Conservation (phyloP, 2,329 filamentous ascomycete genomes). For the Calonectria henricotiae region DNA sequence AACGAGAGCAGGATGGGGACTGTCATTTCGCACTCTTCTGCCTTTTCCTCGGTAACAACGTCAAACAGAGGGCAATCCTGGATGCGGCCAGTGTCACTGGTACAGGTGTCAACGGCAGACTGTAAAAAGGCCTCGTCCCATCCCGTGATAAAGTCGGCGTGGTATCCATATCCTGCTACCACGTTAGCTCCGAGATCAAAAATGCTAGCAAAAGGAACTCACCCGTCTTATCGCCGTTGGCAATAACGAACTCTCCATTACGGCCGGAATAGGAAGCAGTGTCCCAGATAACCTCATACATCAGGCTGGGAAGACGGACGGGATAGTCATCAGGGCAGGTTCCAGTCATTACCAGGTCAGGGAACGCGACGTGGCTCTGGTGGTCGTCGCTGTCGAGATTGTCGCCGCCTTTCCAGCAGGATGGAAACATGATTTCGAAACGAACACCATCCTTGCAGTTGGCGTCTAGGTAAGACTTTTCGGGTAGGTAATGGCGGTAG, state of each 20-base stretch:
- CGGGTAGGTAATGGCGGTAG: slow-evolving; percentile 85
- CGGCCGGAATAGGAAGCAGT: slow-evolving; percentile 76
- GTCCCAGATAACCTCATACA: slow-evolving; percentile 90
- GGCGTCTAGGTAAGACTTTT: slow-evolving; percentile 84
- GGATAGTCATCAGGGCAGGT: slow-evolving; percentile 80
- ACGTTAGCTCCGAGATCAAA: slow-evolving; percentile 3
- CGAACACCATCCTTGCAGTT: slow-evolving; percentile 88
- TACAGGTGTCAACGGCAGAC: slow-evolving; percentile 86
- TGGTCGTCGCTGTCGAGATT: slow-evolving; percentile 71
- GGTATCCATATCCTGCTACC: slow-evolving; percentile 78
- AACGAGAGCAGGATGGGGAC: slow-evolving; percentile 68
- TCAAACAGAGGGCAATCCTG: slow-evolving; percentile 83
- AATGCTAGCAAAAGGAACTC: slow-evolving; percentile 50
- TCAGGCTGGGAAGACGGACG: slow-evolving; percentile 80
- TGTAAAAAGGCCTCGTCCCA: slow-evolving; percentile 83
- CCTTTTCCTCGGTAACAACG: slow-evolving; percentile 75
- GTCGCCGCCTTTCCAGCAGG: slow-evolving; percentile 87
- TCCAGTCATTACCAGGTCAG: slow-evolving; percentile 82
- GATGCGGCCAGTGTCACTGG: slow-evolving; percentile 78
- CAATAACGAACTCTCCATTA: slow-evolving; percentile 80
- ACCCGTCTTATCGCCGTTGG: slow-evolving; percentile 85
- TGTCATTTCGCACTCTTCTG: slow-evolving; percentile 75
- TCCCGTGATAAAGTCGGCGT: slow-evolving; percentile 81
- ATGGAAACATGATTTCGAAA: slow-evolving; percentile 89
- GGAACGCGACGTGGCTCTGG: slow-evolving; percentile 83